Evolutionary conservation across 768 basidiomycete genomes (phyloP), one percentile per base, ranked within the genome.

Genomic region (Imleria badia): DNA sequence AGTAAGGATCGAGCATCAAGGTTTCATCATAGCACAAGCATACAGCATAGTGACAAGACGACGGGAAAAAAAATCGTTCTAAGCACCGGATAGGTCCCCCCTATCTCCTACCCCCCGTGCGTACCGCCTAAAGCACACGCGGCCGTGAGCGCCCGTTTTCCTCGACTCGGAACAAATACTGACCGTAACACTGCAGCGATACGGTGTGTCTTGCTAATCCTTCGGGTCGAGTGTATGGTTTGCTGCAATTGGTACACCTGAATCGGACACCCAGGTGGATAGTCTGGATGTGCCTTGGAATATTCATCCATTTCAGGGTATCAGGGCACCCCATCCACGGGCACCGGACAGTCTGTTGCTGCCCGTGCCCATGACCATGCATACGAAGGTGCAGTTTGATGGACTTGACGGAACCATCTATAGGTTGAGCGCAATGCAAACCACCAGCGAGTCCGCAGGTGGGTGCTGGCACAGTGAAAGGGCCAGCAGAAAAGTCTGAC

Each of bases 381-480:
- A 49, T 20, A 20, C 34, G 52, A 20, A 64, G 49, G 33, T 62
- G 61, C n/a, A 3, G 14, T 23, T 42, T 48, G 35, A 61, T 51
- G 40, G 55, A 48, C 5, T 11, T 10, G 29, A 20, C 12, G 2
- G 52, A 51, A 33, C 22, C 38, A 5, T 48, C 33, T 14, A 59
- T 39, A 2, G 46, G 48, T 13, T 17, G 22, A 26, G 19, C 11
- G 13, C 62, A 64, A 20, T 33, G 13, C 19, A 40, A 36, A 10
- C 45, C 38, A 34, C 44, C 40, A 17, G 51, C 12, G 11, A 58
- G 41, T 11, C 41, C n/a, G 29, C 52, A 57, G 20, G 42, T 45
- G 23, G 48, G 41, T 34, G 5, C 6, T 26, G 29, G 23, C 41
- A 33, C 23, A 17, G 6, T 6, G 15, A 30, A 31, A n/a, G 20